Base-by-base conservation (phyloP, 1,284 basidiomycete species). In the Cryptococcus jaspeensis region DNA sequence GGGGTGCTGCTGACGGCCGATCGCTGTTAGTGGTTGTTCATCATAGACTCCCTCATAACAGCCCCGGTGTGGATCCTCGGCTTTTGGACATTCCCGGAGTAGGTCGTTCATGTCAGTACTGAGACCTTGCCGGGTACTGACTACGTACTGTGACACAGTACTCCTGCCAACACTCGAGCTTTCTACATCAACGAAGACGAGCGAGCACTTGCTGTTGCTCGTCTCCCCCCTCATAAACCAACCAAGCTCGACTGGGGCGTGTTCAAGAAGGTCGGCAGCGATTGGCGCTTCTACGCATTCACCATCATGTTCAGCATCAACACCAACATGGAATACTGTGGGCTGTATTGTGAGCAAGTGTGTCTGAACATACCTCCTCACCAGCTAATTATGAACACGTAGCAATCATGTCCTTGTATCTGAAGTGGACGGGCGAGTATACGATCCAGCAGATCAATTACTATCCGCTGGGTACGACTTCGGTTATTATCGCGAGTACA, bases 11-110 rank as follows among this genome's bases (percentile, higher is more conserved):
- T 32, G 28, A 32, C 28, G 5, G 4, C 28, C 5, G 28, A 5
- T 32, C 5, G 4, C 9, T 32, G 5, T 5, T 32, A 72, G 55
- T 70, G 66, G 65, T 56, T 71, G 1, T 71, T 71, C 50, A 54
- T 71, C 41, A 69, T 70, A 50, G 67, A 70, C 54, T 69, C 64
- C n/a, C 39, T 55, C 44, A 69, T 67, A 58, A 67, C 66, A 5
- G 41, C 69, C 7, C 71, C 71, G 1, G 58, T 74, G n/a, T 67
- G 62, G 7, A 44, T 67, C 16, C 71, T 69, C 56, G 72, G 72
- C 16, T 72, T 66, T 56, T 4, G 65, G 32, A 66, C 67, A 57
- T 74, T 74, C 72, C 71, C 22, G 71, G 66, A 51, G 62, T 64
- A 63, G 6, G 70, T 25, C 37, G 46, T 28, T 22, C 35, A 16